phyloP scores from a whole-genome alignment of 163 green algal species.

The Scenedesmus sp. region DNA sequence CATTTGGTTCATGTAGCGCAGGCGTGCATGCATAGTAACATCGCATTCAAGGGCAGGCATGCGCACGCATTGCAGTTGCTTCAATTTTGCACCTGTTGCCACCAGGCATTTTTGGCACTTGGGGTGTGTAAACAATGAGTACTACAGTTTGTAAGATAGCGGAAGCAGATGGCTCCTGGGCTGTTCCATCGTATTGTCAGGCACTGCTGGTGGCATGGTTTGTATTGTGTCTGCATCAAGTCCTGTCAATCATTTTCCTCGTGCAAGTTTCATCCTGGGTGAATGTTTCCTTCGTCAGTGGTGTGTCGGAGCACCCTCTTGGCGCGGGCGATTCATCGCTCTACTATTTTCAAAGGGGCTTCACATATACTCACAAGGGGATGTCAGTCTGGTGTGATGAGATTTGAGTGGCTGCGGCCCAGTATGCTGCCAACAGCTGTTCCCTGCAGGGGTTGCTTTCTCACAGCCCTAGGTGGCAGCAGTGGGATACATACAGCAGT shows the following conservation, averaged over 20 bases:
- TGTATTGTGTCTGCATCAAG: background rate
- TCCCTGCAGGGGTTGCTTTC: no score
- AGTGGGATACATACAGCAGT: no score
- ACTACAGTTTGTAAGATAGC: no score
- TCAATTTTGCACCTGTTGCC: background rate
- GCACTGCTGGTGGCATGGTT: background rate
- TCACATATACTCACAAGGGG: no score
- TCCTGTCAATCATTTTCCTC: background rate
- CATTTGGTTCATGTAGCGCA: no score
- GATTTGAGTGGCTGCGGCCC: no score
- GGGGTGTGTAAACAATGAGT: no score
- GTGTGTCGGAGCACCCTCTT: background rate
- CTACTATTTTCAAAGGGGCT: background rate
- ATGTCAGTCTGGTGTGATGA: no score
- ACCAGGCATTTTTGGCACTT: no score
- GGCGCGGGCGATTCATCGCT: background rate
- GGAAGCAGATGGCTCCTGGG: no score
- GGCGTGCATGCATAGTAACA: background rate
- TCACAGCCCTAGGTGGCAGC: no score
- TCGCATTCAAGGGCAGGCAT: background rate
- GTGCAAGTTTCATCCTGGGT: background rate
- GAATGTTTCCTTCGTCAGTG: background rate
- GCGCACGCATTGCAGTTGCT: background rate
- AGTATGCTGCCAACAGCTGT: no score
- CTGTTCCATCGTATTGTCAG: background rate